phyloP scores from a whole-genome alignment of 1,139 yeast genomes.

The Lodderomyces metapsilosis region DNA sequence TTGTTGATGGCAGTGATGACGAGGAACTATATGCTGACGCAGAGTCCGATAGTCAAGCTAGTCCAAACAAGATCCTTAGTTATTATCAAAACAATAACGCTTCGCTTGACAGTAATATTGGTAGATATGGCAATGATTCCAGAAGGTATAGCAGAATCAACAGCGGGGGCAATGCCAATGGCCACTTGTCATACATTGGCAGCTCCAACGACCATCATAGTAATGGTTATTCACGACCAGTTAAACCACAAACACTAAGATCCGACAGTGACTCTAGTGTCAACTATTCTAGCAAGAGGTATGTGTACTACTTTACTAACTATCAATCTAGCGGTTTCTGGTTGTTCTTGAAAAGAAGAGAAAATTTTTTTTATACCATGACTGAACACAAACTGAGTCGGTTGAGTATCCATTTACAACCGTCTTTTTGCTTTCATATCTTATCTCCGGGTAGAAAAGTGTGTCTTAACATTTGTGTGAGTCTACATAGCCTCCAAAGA shows the following conservation, averaged over 20 bases:
- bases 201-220: background rate
- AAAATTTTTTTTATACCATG: too few species aligned
- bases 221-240: slow-evolving; percentile 17
- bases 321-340: background rate
- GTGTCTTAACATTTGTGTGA: background rate
- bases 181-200: slow-evolving; percentile 1
- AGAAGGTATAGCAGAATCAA: slow-evolving; percentile 5
- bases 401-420: too few species aligned
- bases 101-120: slow-evolving; percentile 4
- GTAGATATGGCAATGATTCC: background rate
- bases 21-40: slow-evolving; percentile 17
- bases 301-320: slow-evolving; percentile 19
- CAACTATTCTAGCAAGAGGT: slow-evolving; percentile 31
- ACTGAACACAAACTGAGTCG: too few species aligned
- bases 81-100: slow-evolving; percentile 7
- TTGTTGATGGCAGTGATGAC: slow-evolving; percentile 45
- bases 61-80: slow-evolving; percentile 6
- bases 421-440: too few species aligned
- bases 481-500: background rate
- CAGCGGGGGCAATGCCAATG: background rate
- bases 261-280: slow-evolving; percentile 44
- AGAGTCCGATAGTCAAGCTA: slow-evolving; percentile 2
- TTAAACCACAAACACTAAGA: slow-evolving; percentile 28
- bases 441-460: background rate
- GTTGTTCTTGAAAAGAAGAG: background rate